Evolutionary conservation across 1,284 basidiomycete species (phyloP).

Genomic region (Naganishia cerealis): DNA sequence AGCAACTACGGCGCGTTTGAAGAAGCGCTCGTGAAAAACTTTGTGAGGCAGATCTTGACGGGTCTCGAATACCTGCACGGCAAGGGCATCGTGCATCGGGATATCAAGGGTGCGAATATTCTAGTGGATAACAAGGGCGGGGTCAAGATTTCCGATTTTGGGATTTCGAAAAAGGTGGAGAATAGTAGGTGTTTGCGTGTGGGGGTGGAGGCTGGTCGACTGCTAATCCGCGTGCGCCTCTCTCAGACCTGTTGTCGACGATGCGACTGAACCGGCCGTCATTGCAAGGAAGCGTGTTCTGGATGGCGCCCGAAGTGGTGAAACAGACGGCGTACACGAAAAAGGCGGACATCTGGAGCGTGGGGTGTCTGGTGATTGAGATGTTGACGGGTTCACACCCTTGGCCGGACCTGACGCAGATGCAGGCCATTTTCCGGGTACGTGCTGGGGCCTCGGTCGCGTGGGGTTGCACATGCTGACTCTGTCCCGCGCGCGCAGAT

Average conservation of each 20-base stretch:
- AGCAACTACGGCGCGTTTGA: constrained; percentile 96
- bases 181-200: constrained; percentile 66
- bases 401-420: constrained; percentile 95
- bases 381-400: constrained; percentile 98
- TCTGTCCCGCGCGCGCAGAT: constrained; percentile 61
- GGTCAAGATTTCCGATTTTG: constrained; percentile 98
- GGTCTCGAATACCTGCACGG: constrained; percentile 92
- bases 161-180: constrained; percentile 97
- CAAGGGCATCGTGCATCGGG: constrained; percentile 92
- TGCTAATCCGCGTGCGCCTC: neutral
- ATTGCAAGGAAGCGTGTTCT: constrained; percentile 94
- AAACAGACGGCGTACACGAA: constrained; percentile 87
- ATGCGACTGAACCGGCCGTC: constrained; percentile 82
- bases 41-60: constrained; percentile 87
- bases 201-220: neutral
- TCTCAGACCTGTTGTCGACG: constrained; percentile 71
- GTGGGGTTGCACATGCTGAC: neutral
- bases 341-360: constrained; percentile 98
- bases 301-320: constrained; percentile 99
- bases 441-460: constrained; percentile 32
- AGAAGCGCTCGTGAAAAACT: constrained; percentile 88
- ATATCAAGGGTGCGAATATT: constrained; percentile 98
- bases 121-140: constrained; percentile 98
- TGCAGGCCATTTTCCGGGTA: constrained; percentile 97
- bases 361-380: constrained; percentile 95